These are phyloP conservation scores for Neurospora cerealis DNA, from an alignment of 495 filamentous ascomycete genomes.

Conservation along the genomic window DNA sequence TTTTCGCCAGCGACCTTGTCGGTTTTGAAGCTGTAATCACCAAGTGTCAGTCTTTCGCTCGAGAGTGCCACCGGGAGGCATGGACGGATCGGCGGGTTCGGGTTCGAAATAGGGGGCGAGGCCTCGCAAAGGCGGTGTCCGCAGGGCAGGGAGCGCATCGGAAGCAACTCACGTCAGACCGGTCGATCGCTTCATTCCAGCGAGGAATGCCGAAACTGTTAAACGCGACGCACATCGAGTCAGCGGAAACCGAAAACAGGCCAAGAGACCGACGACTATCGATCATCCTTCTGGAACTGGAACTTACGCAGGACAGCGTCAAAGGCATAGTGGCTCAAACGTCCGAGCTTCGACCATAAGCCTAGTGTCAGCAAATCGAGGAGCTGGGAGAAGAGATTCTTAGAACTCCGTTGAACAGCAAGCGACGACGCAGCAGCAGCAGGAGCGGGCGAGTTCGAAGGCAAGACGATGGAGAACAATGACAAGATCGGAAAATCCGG, in stretches of 20 bases:
- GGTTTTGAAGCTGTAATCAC: constrained; percentile 59
- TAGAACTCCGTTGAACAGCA: constrained; percentile 21
- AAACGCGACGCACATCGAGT: constrained; percentile 1
- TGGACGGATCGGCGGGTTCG: constrained; percentile 33
- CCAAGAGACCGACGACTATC: neutral
- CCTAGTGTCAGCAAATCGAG: constrained; percentile 53
- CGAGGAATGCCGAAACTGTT: constrained; percentile 86
- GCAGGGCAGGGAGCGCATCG: neutral
- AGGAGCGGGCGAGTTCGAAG: neutral
- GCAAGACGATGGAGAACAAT: neutral
- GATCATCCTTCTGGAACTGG: neutral
- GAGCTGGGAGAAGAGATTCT: constrained; percentile 31
- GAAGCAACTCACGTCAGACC: constrained; percentile 78
- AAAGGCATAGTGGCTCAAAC: constrained; percentile 88
- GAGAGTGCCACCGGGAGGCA: constrained; percentile 26
- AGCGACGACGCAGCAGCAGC: neutral
- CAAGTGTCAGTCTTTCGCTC: neutral
- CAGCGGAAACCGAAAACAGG: constrained; percentile 10
- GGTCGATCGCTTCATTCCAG: constrained; percentile 91
- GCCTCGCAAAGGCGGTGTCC: neutral
- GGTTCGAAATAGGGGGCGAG: neutral
- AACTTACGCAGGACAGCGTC: constrained; percentile 83
- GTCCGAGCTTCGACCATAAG: constrained; percentile 70
- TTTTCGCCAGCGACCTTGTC: constrained; percentile 73
- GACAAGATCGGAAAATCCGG: neutral